These are phyloP conservation scores for Pyrus pyrifolia DNA, from an alignment of 306 rosid genomes.

Conservation along the genomic window DNA sequence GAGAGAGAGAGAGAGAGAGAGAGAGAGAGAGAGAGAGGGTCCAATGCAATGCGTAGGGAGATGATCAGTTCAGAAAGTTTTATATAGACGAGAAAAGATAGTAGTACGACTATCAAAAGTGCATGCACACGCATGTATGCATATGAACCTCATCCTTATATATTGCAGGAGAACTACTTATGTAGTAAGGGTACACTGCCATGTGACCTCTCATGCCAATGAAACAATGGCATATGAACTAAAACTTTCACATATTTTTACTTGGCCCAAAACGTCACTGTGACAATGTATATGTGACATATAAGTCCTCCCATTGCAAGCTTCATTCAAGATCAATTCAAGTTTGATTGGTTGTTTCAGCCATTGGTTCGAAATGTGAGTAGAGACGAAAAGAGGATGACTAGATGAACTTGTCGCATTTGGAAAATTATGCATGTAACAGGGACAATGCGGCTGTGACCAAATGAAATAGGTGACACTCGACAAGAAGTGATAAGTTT, in stretches of 20 bases:
- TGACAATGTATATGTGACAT: fast-evolving
- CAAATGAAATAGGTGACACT: background rate
- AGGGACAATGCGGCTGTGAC: background rate
- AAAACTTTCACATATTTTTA: too few species aligned
- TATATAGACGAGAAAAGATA: background rate
- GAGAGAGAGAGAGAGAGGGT: background rate
- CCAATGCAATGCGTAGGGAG: background rate
- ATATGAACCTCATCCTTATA: background rate
- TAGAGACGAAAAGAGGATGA: background rate
- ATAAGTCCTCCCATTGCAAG: too few species aligned
- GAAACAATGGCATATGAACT: too few species aligned
- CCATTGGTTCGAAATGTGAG: background rate
- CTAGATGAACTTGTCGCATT: background rate
- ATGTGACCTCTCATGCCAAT: too few species aligned
- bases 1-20: background rate
- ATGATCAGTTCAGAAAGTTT: background rate
- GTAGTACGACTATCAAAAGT: background rate
- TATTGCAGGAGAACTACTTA: too few species aligned
- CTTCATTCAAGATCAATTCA: too few species aligned
- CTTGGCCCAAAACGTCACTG: too few species aligned
- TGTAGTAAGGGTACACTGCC: too few species aligned
- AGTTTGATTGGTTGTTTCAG: too few species aligned
- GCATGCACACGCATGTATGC: too few species aligned
- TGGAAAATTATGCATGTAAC: background rate
- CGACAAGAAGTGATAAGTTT: background rate